phyloP scores from a whole-genome alignment of 768 basidiomycete species.

The Asterophora lycoperdoides region DNA sequence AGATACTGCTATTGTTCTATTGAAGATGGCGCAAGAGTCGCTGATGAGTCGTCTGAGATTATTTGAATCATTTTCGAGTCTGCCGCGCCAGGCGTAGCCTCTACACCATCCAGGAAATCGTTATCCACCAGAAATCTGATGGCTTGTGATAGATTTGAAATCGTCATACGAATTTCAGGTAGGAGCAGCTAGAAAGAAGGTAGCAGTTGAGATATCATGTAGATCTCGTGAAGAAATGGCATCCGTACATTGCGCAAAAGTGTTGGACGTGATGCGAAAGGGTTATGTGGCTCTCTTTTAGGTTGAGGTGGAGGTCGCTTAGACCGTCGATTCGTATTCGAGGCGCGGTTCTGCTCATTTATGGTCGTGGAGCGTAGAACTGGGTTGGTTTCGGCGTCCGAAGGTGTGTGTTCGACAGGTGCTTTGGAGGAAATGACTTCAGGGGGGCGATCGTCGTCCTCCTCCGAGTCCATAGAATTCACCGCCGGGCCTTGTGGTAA shows the following conservation, averaged over 20 bases:
- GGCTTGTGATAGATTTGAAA: slow-evolving; percentile 90
- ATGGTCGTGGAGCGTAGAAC: neutral
- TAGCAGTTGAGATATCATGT: slow-evolving; percentile 1
- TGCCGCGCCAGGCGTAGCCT: slow-evolving; percentile 76
- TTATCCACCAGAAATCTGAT: slow-evolving; percentile 89
- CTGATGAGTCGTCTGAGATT: slow-evolving; percentile 22
- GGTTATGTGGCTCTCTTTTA: slow-evolving; percentile 51
- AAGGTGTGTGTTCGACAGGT: neutral
- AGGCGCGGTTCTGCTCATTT: neutral
- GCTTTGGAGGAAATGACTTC: slow-evolving; percentile 57
- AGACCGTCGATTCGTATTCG: neutral
- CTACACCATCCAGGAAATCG: slow-evolving; percentile 78
- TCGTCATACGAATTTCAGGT: slow-evolving; percentile 82
- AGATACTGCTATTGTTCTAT: neutral
- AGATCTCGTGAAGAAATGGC: neutral
- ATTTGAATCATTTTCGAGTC: slow-evolving; percentile 61
- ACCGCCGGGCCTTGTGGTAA: neutral
- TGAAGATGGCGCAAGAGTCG: neutral
- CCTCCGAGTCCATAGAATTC: slow-evolving; percentile 22
- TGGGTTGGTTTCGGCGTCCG: neutral
- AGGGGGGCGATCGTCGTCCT: slow-evolving; percentile 43
- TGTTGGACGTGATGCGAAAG: slow-evolving; percentile 63
- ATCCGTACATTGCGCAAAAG: slow-evolving; percentile 73
- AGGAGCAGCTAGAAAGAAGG: slow-evolving; percentile 55
- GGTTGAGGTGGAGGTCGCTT: slow-evolving; percentile 14